These are phyloP conservation scores for Creolimax fragrantissima DNA, from an alignment of 78 protist species.

Conservation along the genomic window DNA sequence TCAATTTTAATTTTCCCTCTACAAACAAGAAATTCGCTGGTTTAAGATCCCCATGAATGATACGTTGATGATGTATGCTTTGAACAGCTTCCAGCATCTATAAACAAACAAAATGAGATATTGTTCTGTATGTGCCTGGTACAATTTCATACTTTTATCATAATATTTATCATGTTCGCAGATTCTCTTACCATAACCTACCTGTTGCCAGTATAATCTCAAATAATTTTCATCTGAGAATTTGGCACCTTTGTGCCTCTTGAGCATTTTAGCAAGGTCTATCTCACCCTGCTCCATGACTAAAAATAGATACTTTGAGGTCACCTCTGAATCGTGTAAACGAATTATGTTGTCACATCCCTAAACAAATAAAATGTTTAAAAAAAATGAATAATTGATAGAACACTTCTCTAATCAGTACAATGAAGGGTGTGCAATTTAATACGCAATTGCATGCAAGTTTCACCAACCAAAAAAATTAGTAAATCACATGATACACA, in stretches of 20 bases:
- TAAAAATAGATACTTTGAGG: constrained; percentile 19
- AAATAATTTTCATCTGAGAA: constrained; percentile 39
- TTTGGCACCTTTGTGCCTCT: not conserved
- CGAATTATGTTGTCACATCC: constrained; percentile 39
- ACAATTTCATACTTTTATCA: not conserved
- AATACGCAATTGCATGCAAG: too few species aligned
- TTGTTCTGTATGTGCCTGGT: not conserved
- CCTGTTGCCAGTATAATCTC: constrained; percentile 73
- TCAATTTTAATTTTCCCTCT: constrained; percentile 79
- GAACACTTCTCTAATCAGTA: too few species aligned
- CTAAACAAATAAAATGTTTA: too few species aligned
- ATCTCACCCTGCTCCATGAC: constrained; percentile 83
- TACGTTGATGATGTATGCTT: constrained; percentile 72
- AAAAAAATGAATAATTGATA: too few species aligned
- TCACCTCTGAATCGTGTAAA: constrained; percentile 55
- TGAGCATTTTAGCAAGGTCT: constrained; percentile 52
- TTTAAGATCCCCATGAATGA: constrained; percentile 88
- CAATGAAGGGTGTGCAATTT: too few species aligned
- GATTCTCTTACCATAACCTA: not conserved
- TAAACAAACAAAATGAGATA: too few species aligned
- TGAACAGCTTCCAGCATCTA: constrained; percentile 74
- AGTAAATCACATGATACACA: too few species aligned
- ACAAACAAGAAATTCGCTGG: constrained; percentile 93
- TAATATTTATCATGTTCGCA: not conserved
- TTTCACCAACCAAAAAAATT: too few species aligned